phyloP scores from a whole-genome alignment of 2,329 filamentous ascomycete genomes.

The Curvularia lunata region DNA sequence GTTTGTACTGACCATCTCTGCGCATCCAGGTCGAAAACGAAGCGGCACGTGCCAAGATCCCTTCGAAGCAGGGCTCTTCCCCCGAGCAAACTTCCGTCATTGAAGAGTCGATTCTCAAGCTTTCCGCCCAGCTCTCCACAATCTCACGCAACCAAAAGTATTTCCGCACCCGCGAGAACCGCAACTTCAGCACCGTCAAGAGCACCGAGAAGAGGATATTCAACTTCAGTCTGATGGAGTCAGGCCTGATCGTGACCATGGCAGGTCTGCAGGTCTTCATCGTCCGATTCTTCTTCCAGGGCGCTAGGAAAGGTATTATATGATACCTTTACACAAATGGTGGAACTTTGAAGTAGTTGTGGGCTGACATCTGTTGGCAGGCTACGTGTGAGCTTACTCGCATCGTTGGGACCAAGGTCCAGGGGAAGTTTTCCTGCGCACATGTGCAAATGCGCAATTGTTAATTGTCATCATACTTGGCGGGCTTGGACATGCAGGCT shows the following conservation, averaged over 20 bases:
- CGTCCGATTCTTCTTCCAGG: conserved; percentile 98
- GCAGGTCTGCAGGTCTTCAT: conserved; percentile 95
- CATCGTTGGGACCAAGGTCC: not conserved
- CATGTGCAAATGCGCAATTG: not conserved
- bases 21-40: conserved; percentile 83
- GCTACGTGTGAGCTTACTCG: conserved; percentile 27
- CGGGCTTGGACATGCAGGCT: not conserved
- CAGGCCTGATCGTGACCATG: conserved; percentile 91
- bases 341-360: conserved; percentile 3
- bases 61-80: conserved; percentile 84
- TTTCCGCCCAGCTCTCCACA: conserved; percentile 90
- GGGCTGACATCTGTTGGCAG: conserved; percentile 32
- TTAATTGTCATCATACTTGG: not conserved
- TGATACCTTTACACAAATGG: conserved; percentile 11
- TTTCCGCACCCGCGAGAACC: conserved; percentile 97
- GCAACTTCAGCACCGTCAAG: conserved; percentile 96
- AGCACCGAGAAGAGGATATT: conserved; percentile 96
- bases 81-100: conserved; percentile 88
- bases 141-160: conserved; percentile 98
- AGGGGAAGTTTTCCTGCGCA: not conserved
- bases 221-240: conserved; percentile 96
- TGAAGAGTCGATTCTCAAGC: conserved; percentile 94
- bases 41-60: conserved; percentile 75
- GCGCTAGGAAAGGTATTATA: conserved; percentile 66
- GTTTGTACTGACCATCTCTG: conserved; percentile 5